Evolutionary conservation across 2,329 filamentous ascomycete genomes (phyloP).

Genomic region (Graphiopsis chlorocephala): DNA sequence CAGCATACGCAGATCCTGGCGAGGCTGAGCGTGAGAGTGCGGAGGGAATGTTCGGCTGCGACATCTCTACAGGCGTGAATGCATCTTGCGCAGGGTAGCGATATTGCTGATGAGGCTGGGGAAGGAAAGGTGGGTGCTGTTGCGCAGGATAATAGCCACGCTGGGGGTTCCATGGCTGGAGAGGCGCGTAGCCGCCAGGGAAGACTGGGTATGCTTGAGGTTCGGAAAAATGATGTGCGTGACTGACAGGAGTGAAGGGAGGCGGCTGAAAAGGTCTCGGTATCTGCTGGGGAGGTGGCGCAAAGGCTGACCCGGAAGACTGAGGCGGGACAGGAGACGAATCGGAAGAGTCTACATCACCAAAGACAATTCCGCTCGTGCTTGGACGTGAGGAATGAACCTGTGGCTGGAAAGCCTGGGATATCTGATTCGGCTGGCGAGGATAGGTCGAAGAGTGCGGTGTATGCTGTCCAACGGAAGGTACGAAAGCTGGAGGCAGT

Average conservation of each 20-base stretch:
- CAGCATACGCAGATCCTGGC: slow-evolving; percentile 7
- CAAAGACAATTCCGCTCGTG: slow-evolving; percentile 38
- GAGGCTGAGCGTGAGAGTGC: slow-evolving; percentile 11
- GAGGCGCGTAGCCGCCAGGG: slow-evolving; percentile 16
- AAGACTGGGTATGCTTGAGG: slow-evolving; percentile 12
- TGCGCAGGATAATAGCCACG: slow-evolving; percentile 18
- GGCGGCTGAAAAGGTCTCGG: slow-evolving; percentile 22
- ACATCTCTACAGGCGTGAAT: slow-evolving; percentile 21
- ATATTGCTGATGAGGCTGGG: slow-evolving; percentile 18
- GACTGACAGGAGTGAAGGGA: slow-evolving; percentile 28
- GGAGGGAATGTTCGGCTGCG: not conserved
- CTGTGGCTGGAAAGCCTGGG: slow-evolving; percentile 17
- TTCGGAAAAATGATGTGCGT: slow-evolving; percentile 30
- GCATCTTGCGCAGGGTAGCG: slow-evolving; percentile 29
- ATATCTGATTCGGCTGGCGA: slow-evolving; percentile 10
- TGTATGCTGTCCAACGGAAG: slow-evolving; percentile 27
- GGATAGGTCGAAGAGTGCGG: slow-evolving; percentile 26
- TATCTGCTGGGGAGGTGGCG: slow-evolving; percentile 18
- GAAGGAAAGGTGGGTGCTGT: not conserved
- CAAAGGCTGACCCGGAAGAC: slow-evolving; percentile 22
- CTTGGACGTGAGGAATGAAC: slow-evolving; percentile 27
- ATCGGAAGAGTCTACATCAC: slow-evolving; percentile 37
- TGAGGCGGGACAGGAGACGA: slow-evolving; percentile 37
- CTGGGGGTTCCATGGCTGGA: slow-evolving; percentile 19
- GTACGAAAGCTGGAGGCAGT: slow-evolving; percentile 33